phyloP scores from a whole-genome alignment of 1,284 basidiomycete species.

The Fomitopsis pinicola region DNA sequence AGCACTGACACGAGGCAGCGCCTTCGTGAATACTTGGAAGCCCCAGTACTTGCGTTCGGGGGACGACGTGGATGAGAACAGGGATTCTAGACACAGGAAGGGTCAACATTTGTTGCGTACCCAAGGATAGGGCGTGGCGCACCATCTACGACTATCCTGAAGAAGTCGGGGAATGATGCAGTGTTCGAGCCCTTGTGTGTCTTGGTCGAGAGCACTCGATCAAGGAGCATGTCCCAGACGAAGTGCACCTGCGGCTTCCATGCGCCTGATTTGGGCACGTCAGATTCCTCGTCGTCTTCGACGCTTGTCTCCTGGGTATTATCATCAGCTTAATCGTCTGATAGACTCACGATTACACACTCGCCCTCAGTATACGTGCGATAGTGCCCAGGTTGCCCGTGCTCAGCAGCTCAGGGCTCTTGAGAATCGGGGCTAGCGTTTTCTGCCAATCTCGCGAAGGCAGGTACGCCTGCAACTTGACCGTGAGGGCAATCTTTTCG shows the following conservation, averaged over 20 bases:
- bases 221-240: conserved; percentile 85
- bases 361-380: conserved; percentile 79
- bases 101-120: conserved; percentile 4
- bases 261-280: conserved; percentile 47
- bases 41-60: conserved; percentile 94
- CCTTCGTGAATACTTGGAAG: conserved; percentile 87
- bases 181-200: conserved; percentile 33
- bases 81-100: conserved; percentile 55
- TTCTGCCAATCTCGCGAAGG: conserved; percentile 68
- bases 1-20: conserved; percentile 65
- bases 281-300: conserved; percentile 46
- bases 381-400: conserved; percentile 68
- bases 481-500: conserved; percentile 82
- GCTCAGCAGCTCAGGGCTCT: conserved; percentile 63
- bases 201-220: conserved; percentile 60
- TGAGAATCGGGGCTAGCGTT: conserved; percentile 76
- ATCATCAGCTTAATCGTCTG: neutral
- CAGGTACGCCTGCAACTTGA: conserved; percentile 61
- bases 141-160: conserved; percentile 89
- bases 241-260: conserved; percentile 95
- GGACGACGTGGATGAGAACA: conserved; percentile 84
- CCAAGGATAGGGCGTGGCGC: conserved; percentile 19
- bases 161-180: conserved; percentile 87
- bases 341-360: neutral
- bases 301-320: conserved; percentile 48